A percentile compares a stretch with the other conserved stretches of the same genome.
Conservation (phyloP, 148 eudicot species). For the Selenicereus undatus region DNA sequence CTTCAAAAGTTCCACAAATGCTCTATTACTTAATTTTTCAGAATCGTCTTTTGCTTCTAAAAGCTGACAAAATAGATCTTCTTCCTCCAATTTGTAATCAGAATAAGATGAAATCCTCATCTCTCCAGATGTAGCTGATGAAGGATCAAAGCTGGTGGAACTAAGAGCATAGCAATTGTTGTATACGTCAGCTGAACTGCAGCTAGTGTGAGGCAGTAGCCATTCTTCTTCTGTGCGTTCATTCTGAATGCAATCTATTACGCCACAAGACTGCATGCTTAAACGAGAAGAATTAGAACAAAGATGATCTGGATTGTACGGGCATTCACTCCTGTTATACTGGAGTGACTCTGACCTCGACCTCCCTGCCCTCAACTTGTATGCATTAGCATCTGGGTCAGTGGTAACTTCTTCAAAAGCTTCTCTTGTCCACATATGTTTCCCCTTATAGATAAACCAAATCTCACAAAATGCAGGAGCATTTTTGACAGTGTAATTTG, state of each 20-base stretch:
- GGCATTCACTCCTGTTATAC: conserved; percentile 24
- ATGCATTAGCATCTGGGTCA: conserved; percentile 16
- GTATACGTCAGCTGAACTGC: conserved; percentile 18
- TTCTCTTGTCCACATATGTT: conserved; percentile 62
- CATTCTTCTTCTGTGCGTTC: conserved; percentile 27
- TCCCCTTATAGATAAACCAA: conserved; percentile 67
- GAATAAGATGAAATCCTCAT: conserved; percentile 32
- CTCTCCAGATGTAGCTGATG: conserved; percentile 31
- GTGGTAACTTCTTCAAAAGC: conserved; percentile 32
- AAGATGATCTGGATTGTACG: conserved; percentile 23
- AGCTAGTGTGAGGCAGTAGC: conserved; percentile 19
- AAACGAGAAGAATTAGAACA: conserved; percentile 32
- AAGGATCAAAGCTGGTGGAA: conserved; percentile 27
- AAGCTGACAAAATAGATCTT: conserved; percentile 36
- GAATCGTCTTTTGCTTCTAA: conserved; percentile 42
- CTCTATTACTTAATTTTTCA: conserved; percentile 42
- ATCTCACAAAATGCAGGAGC: conserved; percentile 74
- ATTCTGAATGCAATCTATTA: conserved; percentile 25
- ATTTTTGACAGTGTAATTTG: conserved; percentile 52
- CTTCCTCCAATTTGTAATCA: conserved; percentile 41
- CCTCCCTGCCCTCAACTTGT: conserved; percentile 17
- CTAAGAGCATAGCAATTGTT: conserved; percentile 13
- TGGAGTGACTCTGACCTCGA: conserved; percentile 39
- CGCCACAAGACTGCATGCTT: conserved; percentile 18
- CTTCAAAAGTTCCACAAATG: conserved; percentile 41